Conservation (phyloP, 2,329 filamentous ascomycete genomes). For the Venturiaceae sp. region DNA sequence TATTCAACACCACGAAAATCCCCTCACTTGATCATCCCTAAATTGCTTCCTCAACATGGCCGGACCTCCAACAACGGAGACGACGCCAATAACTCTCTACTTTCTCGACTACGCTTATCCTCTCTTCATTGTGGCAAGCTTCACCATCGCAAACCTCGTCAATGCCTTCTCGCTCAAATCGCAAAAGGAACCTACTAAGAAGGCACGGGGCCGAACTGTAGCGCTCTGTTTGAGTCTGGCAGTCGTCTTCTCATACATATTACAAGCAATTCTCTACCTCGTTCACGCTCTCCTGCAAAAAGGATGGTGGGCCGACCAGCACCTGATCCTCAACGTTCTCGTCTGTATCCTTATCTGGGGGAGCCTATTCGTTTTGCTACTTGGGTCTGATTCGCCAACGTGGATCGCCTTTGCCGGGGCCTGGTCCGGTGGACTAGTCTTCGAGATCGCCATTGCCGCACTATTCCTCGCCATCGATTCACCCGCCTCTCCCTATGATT, state of each 20-base stretch:
- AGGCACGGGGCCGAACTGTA: not conserved
- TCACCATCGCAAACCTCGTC: not conserved
- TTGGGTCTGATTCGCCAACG: not conserved
- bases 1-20: not conserved
- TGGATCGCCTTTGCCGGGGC: constrained; percentile 2
- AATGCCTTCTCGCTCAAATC: not conserved
- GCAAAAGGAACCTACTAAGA: not conserved
- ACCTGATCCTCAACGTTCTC: constrained; percentile 2
- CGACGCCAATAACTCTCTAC: not conserved
- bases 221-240: not conserved
- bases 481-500: not conserved
- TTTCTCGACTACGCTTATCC: not conserved
- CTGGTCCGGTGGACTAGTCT: not conserved
- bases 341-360: not conserved
- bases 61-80: no score
- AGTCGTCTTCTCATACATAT: not conserved
- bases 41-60: no score
- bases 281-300: not conserved
- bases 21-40: not conserved
- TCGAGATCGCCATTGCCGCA: not conserved
- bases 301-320: not conserved
- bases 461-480: not conserved
- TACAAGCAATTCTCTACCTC: constrained; percentile 4
- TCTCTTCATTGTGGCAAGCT: not conserved
- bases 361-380: not conserved